Base-by-base conservation (phyloP, 768 basidiomycete genomes). In the Hortiboletus campestris region DNA sequence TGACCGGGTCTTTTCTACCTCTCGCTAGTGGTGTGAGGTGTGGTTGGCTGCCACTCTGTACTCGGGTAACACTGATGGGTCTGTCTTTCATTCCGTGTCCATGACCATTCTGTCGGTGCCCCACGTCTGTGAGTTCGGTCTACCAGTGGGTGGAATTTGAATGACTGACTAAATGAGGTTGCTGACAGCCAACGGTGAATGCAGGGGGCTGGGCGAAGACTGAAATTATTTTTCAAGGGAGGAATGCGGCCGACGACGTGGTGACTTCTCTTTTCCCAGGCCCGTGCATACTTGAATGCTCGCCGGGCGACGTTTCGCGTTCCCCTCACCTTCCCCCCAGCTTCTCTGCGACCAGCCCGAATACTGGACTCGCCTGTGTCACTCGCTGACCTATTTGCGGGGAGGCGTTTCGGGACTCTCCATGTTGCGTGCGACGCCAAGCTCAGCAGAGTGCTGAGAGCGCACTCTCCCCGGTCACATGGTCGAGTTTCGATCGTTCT, bases 131-230 rank as follows among this genome's bases (percentile, higher is more conserved):
- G 17, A 29, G 28, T 53, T 31, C 14, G 36, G 32, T 29, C 25
- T 6, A 3, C 31, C 17, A 11, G 28, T 29, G 3, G 12, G 34
- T 44, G 40, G 39, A 41, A 22, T 28, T 25, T 29, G 22, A 40
- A 52, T 4, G 17, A 49, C 44, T 29, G 40, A 38, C 16, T 29
- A 22, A 49, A 48, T n/a, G 45, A 41, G 40, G 39, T 45, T 29
- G 6, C 42, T 39, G 52, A 47, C 42, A 4, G 8, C 42, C 20
- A 22, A 34, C 47, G 50, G 49, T 59, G 46, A 51, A 63, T 35
- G 38, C 25, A 52, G 41, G 29, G 22, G 49, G 36, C 40, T 36
- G n/a, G 40, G 8, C 19, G 2, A 43, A 20, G 46, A 25, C 17
- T 42, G 20, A n/a, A 32, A 41, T 43, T 22, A 42, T 39, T 51